Conservation (phyloP, 331 rosid species). For the Stylosanthes scabra region DNA sequence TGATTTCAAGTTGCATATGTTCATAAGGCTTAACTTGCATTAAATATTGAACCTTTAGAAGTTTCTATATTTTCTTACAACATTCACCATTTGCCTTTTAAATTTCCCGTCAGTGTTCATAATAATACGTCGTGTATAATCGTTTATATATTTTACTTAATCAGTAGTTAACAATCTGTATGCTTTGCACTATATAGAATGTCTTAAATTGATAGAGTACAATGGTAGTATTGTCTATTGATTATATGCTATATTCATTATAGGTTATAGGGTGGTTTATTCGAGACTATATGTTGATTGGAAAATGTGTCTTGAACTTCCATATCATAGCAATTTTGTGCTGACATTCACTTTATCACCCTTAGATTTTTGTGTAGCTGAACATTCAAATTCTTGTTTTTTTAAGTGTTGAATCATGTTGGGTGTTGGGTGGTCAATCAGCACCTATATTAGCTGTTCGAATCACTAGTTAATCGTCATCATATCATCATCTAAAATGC, state of each 20-base stretch:
- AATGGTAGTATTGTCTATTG: no score
- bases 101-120: neutral
- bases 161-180: neutral
- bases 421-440: no score
- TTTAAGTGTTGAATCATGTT: no score
- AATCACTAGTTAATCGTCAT: neutral
- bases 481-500: slow-evolving; percentile 37
- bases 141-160: slow-evolving; percentile 5
- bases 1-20: slow-evolving; percentile 20
- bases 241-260: neutral
- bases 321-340: no score
- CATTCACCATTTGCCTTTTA: slow-evolving; percentile 20
- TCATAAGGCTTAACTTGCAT: neutral
- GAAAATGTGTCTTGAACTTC: no score
- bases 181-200: neutral
- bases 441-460: no score
- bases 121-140: slow-evolving; percentile 4
- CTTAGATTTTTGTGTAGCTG: no score
- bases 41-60: slow-evolving; percentile 25
- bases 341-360: no score
- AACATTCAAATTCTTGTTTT: no score
- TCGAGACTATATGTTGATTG: neutral
- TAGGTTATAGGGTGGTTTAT: slow-evolving; percentile 17
- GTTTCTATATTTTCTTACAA: neutral
- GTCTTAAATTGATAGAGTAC: neutral